Percentiles rank a stretch among this genome's conserved stretches.
These are phyloP conservation scores for Botrytis hyacinthi DNA, from an alignment of 2,329 filamentous ascomycete genomes.

Conservation along the genomic window DNA sequence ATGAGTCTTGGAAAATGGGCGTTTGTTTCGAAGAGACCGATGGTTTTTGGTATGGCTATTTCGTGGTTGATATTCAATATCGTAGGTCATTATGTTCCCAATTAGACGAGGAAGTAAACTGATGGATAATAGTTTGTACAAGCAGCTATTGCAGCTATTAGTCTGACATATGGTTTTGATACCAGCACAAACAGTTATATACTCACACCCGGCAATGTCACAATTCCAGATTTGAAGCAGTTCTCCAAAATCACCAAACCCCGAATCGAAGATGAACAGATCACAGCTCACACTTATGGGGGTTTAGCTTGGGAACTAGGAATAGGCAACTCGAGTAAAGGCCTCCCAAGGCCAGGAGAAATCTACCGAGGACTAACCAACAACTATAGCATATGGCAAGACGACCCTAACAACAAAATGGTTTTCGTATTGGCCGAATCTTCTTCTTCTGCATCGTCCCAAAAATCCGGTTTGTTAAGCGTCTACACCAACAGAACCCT, in stretches of 20 bases:
- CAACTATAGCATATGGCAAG: conserved; percentile 9
- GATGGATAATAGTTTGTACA: conserved; percentile 41
- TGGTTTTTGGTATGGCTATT: conserved; percentile 35
- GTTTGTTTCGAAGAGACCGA: conserved; percentile 32
- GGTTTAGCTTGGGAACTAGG: conserved; percentile 40
- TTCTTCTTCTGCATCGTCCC: conserved; percentile 15
- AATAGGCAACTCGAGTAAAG: conserved; percentile 24
- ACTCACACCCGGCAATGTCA: conserved; percentile 39
- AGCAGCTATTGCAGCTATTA: conserved; percentile 45
- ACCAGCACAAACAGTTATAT: conserved; percentile 40
- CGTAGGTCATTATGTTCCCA: conserved; percentile 28
- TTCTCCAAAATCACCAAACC: conserved; percentile 36
- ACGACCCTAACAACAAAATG: background rate
- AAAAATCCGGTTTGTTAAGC: conserved; percentile 25
- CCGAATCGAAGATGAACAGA: conserved; percentile 41
- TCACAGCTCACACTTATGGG: conserved; percentile 46
- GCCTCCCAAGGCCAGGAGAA: background rate
- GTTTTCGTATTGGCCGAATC: conserved; percentile 41
- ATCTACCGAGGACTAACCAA: background rate
- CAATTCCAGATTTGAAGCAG: conserved; percentile 42
- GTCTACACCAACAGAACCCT: conserved; percentile 41
- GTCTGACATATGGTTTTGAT: conserved; percentile 46
- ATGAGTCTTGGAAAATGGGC: conserved; percentile 36
- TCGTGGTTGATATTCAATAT: conserved; percentile 40
- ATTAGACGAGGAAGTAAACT: background rate